phyloP scores from a whole-genome alignment of 208 protist species.

The Trypanosoma mega region DNA sequence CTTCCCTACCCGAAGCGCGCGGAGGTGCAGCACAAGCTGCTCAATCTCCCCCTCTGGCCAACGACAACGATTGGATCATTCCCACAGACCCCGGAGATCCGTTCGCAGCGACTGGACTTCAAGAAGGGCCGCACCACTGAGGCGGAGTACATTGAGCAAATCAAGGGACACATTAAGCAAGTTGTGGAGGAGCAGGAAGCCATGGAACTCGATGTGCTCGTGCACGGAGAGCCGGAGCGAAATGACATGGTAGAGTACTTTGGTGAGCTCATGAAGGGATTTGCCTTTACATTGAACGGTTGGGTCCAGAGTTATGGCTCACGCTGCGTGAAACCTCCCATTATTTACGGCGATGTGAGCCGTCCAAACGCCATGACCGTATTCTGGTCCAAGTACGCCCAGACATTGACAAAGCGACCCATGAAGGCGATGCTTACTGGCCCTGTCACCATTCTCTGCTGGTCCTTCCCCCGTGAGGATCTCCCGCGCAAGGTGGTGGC shows the following conservation, averaged over 20 bases:
- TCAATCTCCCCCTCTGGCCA: constrained; percentile 69
- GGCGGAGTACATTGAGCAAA: constrained; percentile 58
- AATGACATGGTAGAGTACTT: constrained; percentile 94
- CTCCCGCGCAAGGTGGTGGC: constrained; percentile 42
- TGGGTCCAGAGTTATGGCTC: constrained; percentile 88
- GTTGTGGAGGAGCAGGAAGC: constrained; percentile 75
- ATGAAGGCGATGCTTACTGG: constrained; percentile 93
- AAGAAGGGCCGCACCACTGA: constrained; percentile 54
- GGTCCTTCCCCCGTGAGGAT: constrained; percentile 88
- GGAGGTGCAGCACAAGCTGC: constrained; percentile 37
- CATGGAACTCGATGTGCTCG: constrained; percentile 85
- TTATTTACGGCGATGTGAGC: constrained; percentile 83
- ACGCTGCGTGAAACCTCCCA: constrained; percentile 84
- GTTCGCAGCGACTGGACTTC: constrained; percentile 49
- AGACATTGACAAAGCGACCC: constrained; percentile 61
- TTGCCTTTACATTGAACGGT: constrained; percentile 80
- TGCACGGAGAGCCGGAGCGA: constrained; percentile 89
- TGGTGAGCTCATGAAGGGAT: constrained; percentile 81
- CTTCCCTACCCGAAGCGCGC: constrained; percentile 42
- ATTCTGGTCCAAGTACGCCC: constrained; percentile 63
- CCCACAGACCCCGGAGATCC: constrained; percentile 84
- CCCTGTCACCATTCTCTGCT: constrained; percentile 88
- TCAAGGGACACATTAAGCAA: constrained; percentile 78
- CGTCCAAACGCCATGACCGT: constrained; percentile 78
- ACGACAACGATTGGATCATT: constrained; percentile 93